Percentiles rank a stretch among this genome's conserved stretches.
phyloP scores from a whole-genome alignment of 2,329 filamentous ascomycete genomes.

The Penicillium sumatraense region DNA sequence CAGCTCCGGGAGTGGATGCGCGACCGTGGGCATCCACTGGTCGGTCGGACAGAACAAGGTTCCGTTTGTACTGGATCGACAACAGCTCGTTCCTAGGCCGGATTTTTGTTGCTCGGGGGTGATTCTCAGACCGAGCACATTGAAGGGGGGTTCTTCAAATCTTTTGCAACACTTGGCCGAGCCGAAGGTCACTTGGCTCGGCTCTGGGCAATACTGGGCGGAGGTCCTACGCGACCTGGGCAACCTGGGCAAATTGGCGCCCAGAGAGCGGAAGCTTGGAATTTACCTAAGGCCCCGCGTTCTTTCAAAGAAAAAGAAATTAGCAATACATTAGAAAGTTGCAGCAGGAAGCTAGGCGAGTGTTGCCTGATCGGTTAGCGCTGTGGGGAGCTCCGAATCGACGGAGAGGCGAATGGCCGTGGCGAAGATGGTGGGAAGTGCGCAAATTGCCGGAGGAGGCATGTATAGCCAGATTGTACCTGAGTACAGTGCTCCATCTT shows the following conservation, averaged over 20 bases:
- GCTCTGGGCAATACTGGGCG: background rate
- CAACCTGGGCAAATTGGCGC: background rate
- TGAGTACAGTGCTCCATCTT: background rate
- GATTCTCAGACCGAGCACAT: background rate
- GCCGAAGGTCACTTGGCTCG: background rate
- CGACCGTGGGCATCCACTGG: slow-evolving; percentile 3
- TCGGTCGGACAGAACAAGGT: slow-evolving; percentile 4
- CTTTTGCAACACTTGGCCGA: background rate
- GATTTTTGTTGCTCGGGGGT: background rate
- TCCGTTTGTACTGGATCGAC: slow-evolving; percentile 15
- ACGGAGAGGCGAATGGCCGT: background rate
- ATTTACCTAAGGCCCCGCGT: background rate
- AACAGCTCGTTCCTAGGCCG: slow-evolving; percentile 10
- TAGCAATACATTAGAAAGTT: background rate
- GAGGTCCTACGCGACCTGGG: background rate
- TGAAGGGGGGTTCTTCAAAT: background rate
- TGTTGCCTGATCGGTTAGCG: background rate
- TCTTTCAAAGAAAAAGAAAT: background rate
- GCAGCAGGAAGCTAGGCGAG: background rate
- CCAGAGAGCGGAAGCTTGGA: background rate
- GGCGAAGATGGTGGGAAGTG: background rate
- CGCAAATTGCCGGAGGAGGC: background rate
- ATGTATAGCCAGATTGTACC: background rate
- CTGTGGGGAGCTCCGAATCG: background rate
- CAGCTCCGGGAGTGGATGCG: slow-evolving; percentile 12